These are phyloP conservation scores for Saccharomycopsis selenospora DNA, from an alignment of 805 yeast species.

Conservation along the genomic window DNA sequence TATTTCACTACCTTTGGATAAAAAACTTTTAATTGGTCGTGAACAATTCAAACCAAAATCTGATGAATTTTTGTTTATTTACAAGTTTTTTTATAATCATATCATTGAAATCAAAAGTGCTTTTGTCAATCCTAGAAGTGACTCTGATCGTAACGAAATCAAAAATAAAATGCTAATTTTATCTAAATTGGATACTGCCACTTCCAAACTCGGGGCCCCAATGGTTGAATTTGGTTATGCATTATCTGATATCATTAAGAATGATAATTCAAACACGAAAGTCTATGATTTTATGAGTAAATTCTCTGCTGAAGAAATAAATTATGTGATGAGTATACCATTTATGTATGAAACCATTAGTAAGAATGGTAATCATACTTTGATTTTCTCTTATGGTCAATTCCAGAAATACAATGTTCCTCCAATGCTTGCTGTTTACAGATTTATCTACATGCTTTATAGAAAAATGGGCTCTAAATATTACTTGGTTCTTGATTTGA, in stretches of 20 bases:
- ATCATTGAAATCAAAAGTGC: conserved; percentile 7
- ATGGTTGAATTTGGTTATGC: neutral
- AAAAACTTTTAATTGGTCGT: neutral
- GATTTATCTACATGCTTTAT: conserved; percentile 57
- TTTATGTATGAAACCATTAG: conserved; percentile 57
- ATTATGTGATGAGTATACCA: conserved; percentile 35
- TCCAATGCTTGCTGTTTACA: conserved; percentile 26
- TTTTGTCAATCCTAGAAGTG: neutral
- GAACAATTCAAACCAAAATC: neutral
- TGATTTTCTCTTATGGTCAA: conserved; percentile 44
- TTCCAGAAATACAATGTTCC: conserved; percentile 25
- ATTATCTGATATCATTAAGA: neutral
- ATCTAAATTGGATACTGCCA: neutral
- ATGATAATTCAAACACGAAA: conserved; percentile 33
- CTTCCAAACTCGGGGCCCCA: neutral
- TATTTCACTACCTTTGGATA: conserved; percentile 4
- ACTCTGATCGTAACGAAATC: neutral
- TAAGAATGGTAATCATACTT: conserved; percentile 62
- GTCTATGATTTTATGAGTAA: conserved; percentile 71
- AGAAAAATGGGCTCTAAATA: conserved; percentile 66
- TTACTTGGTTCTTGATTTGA: conserved; percentile 58
- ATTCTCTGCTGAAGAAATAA: conserved; percentile 42
- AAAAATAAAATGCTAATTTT: neutral
- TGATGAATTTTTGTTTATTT: conserved; percentile 1
- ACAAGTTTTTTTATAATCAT: conserved; percentile 8